Evolutionary conservation across 495 filamentous ascomycete genomes (phyloP).

Genomic region (Talaromyces thailandensis): DNA sequence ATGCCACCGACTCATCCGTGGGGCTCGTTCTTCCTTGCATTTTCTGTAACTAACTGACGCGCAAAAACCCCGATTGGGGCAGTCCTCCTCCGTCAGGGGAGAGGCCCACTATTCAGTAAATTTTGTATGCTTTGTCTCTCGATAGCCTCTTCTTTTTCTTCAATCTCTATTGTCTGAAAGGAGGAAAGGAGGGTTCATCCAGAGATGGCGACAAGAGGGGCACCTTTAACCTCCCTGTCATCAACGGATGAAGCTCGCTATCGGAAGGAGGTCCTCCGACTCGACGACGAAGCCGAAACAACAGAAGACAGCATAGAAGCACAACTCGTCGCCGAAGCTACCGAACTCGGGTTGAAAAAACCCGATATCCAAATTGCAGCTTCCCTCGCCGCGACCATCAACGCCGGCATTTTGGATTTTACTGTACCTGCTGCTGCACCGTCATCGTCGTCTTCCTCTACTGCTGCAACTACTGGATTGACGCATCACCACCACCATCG

Average conservation of each 20-base stretch:
- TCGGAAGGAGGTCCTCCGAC: conserved; percentile 27
- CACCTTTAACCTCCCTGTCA: neutral
- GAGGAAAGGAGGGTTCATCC: neutral
- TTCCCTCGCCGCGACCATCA: conserved; percentile 30
- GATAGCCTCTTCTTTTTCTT: neutral
- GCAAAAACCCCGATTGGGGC: neutral
- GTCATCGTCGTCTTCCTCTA: conserved; percentile 9
- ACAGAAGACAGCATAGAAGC: conserved; percentile 28
- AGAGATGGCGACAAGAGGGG: conserved; percentile 3
- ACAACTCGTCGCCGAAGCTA: conserved; percentile 29
- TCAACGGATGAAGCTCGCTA: conserved; percentile 29
- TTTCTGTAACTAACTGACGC: conserved; percentile 2
- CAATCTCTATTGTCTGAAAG: neutral
- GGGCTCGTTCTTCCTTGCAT: neutral
- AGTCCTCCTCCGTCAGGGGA: neutral
- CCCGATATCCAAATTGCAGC: conserved; percentile 29
- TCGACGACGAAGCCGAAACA: conserved; percentile 23
- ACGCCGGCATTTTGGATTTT: conserved; percentile 28
- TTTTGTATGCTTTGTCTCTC: neutral
- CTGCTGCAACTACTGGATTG: neutral
- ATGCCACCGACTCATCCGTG: neutral
- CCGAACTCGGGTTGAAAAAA: conserved; percentile 28
- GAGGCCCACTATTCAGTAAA: neutral
- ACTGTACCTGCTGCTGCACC: conserved; percentile 13
- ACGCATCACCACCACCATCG: conserved; percentile 18